A percentile compares a stretch with the other conserved stretches of the same genome.
Conservation (phyloP, 371 early-diverging fungal genomes). For the Polyrhizophydium stewartii region DNA sequence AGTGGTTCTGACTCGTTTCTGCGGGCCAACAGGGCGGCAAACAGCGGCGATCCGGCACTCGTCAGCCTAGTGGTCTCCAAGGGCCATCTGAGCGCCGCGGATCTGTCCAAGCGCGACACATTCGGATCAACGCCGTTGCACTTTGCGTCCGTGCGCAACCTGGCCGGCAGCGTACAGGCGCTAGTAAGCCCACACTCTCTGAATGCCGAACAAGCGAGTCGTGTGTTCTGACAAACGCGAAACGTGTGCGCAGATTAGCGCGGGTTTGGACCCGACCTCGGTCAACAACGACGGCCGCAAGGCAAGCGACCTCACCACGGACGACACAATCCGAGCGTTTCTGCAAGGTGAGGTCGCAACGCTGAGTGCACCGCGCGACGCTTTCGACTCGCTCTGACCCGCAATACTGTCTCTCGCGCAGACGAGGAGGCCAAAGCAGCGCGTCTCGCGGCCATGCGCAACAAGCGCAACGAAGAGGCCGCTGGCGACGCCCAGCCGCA, state of each 20-base stretch:
- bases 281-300: constrained; percentile 38
- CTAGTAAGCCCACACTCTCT: constrained; percentile 24
- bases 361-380: too few species aligned
- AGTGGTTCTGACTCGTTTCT: neutral
- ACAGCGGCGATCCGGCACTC: constrained; percentile 24
- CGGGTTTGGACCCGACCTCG: constrained; percentile 30
- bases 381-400: too few species aligned
- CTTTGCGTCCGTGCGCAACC: constrained; percentile 38
- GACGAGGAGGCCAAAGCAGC: neutral
- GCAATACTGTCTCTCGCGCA: neutral
- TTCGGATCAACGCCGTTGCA: constrained; percentile 45
- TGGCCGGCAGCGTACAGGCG: constrained; percentile 14
- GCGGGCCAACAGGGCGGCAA: constrained; percentile 28
- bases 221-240: too few species aligned
- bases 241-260: constrained; percentile 10
- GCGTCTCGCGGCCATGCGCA: neutral
- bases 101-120: constrained; percentile 23
- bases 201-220: too few species aligned
- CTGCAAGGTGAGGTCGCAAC: too few species aligned
- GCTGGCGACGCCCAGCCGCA: neutral
- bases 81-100: constrained; percentile 15
- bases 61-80: constrained; percentile 15
- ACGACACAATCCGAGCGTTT: constrained; percentile 9
- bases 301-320: constrained; percentile 32
- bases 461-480: neutral